Base-by-base conservation (phyloP, 768 basidiomycete species). In the Aureoboletus auriporus region DNA sequence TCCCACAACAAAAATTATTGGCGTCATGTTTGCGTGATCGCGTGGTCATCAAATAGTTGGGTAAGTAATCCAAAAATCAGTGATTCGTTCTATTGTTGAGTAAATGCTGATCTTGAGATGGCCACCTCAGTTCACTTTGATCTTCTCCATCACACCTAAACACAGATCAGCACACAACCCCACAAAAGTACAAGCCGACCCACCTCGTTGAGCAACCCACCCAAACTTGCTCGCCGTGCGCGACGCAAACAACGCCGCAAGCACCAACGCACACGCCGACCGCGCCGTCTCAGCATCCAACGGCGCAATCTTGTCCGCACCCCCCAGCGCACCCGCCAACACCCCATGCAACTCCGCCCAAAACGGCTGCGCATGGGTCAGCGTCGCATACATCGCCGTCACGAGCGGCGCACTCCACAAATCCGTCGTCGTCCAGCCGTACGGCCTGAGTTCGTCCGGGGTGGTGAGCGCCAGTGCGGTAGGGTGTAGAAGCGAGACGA, bases 361-460 rank as follows among this genome's bases (percentile, higher is more conserved):
- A 65, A 87, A 86, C 0, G 91, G 87, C 62, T 94, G 91, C 2
- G 88, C 84, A 53, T 93, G 89, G 8, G 91, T 93, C 44, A 93
- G 75, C 49, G 83, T 77, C 45, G 92, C 83, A 61, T 89, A 93
- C 9, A 93, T 62, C 1, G 74, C 86, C 10, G 90, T 91, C 57
- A 84, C 70, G 55, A 84, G 68, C 7, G 90, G 84, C 8, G 93
- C 90, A 65, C 80, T 80, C 92, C 93, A 95, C 28, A 93, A 65
- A 62, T 95, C 93, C 0, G 81, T 77, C 20, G 83, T 80, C 37
- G 83, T 86, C 93, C 93, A 95, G 11, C 93, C 93, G 49, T 85
- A 86, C 0, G 89, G 77, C 45, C 75, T 74, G 8, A 96, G 75
- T 63, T 94, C 93, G 0, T 83, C 75, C 1, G 93, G 93, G 0